phyloP scores from a whole-genome alignment of 2,329 filamentous ascomycete species.

The Erysiphe pulchra region DNA sequence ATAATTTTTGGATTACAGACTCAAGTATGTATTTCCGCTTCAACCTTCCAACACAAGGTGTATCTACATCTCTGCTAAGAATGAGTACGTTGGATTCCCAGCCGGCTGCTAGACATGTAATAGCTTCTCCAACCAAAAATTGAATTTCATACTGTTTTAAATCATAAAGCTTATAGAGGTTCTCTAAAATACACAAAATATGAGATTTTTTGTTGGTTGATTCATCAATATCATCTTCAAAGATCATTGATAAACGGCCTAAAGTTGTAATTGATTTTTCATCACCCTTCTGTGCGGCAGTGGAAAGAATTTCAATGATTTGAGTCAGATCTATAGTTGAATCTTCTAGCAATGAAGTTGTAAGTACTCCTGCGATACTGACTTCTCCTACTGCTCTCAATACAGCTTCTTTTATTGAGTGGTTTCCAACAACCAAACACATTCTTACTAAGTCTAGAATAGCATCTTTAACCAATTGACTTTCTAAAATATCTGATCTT shows the following conservation, averaged over 20 bases:
- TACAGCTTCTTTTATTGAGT: slow-evolving; percentile 27
- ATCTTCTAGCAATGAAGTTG: slow-evolving; percentile 5
- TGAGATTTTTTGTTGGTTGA: slow-evolving; percentile 14
- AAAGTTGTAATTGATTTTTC: slow-evolving; percentile 62
- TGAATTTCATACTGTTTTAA: slow-evolving; percentile 69
- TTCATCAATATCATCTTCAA: slow-evolving; percentile 18
- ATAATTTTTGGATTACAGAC: slow-evolving; percentile 36
- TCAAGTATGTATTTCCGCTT: slow-evolving; percentile 16
- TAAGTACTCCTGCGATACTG: slow-evolving; percentile 28
- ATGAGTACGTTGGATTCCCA: slow-evolving; percentile 66
- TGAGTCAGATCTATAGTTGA: slow-evolving; percentile 4
- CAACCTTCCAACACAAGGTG: slow-evolving; percentile 17
- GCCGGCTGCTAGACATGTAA: slow-evolving; percentile 50
- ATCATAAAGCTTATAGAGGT: slow-evolving; percentile 55
- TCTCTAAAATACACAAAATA: slow-evolving; percentile 32
- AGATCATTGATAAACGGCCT: slow-evolving; percentile 46
- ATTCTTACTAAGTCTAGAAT: slow-evolving; percentile 22
- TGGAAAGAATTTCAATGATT: slow-evolving; percentile 34
- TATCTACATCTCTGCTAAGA: slow-evolving; percentile 50
- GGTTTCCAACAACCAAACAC: slow-evolving; percentile 26
- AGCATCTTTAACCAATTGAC: slow-evolving; percentile 17
- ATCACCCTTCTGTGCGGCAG: slow-evolving; percentile 52
- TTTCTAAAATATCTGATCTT: slow-evolving; percentile 13
- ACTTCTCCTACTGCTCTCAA: slow-evolving; percentile 33
- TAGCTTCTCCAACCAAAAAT: slow-evolving; percentile 71